A percentile compares a stretch with the other conserved stretches of the same genome.
These are phyloP conservation scores for Penicillium capsulatum DNA, from an alignment of 2,329 filamentous ascomycete species.

Conservation along the genomic window DNA sequence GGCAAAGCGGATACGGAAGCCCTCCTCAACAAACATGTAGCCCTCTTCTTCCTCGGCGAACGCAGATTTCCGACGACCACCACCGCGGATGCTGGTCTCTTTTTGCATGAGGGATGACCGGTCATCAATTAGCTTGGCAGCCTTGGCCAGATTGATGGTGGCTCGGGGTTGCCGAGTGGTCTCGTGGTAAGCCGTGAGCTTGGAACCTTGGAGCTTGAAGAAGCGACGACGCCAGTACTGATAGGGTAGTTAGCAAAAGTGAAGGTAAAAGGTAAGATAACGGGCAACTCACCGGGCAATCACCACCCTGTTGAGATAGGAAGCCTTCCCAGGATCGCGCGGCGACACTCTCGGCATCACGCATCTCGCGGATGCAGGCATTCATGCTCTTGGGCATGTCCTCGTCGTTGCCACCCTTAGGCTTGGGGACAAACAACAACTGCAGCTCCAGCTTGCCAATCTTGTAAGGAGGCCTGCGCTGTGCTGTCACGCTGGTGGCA, in stretches of 20 bases:
- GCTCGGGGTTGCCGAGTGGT: slow-evolving; percentile 90
- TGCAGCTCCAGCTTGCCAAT: slow-evolving; percentile 92
- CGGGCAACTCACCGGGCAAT: slow-evolving; percentile 94
- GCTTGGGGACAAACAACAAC: slow-evolving; percentile 88
- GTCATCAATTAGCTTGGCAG: slow-evolving; percentile 89
- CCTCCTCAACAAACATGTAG: slow-evolving; percentile 99
- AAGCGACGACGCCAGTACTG: slow-evolving; percentile 97
- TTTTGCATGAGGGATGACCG: slow-evolving; percentile 77
- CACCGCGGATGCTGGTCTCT: slow-evolving; percentile 70
- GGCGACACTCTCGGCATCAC: slow-evolving; percentile 77
- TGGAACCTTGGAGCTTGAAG: slow-evolving; percentile 87
- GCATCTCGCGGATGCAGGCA: slow-evolving; percentile 87
- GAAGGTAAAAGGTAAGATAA: too few species aligned
- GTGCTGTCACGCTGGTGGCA: slow-evolving; percentile 51
- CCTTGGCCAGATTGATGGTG: slow-evolving; percentile 93
- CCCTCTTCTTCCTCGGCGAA: slow-evolving; percentile 98
- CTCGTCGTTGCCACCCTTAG: slow-evolving; percentile 79
- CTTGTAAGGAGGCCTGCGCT: slow-evolving; percentile 85
- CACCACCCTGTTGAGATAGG: slow-evolving; percentile 92
- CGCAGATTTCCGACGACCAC: slow-evolving; percentile 81
- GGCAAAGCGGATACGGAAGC: slow-evolving; percentile 96
- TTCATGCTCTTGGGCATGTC: slow-evolving; percentile 99
- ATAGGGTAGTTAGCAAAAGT: slow-evolving; percentile 21
- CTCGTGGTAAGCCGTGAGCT: slow-evolving; percentile 94
- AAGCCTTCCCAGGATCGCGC: slow-evolving; percentile 79